phyloP scores from a whole-genome alignment of 1,284 basidiomycete genomes.

The Spongispora temasekensis region DNA sequence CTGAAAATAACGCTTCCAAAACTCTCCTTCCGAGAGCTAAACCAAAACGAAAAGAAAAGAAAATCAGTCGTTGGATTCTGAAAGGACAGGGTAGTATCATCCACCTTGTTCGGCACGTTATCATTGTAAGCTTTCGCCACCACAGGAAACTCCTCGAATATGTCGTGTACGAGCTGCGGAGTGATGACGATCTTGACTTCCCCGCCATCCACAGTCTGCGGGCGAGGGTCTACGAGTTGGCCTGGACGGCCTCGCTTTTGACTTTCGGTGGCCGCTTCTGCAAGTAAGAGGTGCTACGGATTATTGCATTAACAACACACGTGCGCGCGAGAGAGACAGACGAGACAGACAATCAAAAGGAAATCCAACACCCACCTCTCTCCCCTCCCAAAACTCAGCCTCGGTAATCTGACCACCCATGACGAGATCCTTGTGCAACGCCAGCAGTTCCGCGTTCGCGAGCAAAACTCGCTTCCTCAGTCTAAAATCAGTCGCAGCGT shows the following conservation, averaged over 20 bases:
- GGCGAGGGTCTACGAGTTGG: constrained; percentile 87
- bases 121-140: not conserved
- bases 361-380: constrained; percentile 71
- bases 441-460: constrained; percentile 72
- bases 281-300: not conserved
- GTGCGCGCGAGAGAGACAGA: not conserved
- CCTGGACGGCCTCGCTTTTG: constrained; percentile 85
- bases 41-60: too few relatives aligned
- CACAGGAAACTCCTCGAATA: not conserved
- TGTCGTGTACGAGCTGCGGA: not conserved
- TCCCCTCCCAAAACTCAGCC: constrained; percentile 93
- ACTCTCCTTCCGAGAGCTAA: constrained; percentile 87
- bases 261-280: too few relatives aligned
- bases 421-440: constrained; percentile 85
- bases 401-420: constrained; percentile 85
- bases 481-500: constrained; percentile 64
- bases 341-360: not conserved
- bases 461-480: constrained; percentile 80
- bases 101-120: not conserved
- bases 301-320: not conserved
- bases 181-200: too few relatives aligned
- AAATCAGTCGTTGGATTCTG: constrained; percentile 8
- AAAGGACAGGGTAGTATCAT: not conserved
- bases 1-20: constrained; percentile 97
- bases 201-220: constrained; percentile 75